Conservation (phyloP, 2,329 filamentous ascomycete species). For the Apiospora pterosperma region DNA sequence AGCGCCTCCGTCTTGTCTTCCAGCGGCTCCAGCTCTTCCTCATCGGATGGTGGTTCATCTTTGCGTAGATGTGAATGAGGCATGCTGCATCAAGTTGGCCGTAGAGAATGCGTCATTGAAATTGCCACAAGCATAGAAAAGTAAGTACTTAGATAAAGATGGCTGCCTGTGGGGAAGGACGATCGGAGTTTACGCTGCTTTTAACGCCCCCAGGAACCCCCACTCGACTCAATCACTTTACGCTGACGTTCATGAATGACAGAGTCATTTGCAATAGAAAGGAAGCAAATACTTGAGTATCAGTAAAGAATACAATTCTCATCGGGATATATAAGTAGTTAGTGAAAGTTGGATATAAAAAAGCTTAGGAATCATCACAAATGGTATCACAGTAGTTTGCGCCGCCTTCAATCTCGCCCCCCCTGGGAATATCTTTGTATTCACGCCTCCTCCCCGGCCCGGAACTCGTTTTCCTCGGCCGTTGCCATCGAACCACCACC, state of each 20-base stretch:
- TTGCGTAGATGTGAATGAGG: constrained; percentile 10
- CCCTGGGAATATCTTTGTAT: neutral
- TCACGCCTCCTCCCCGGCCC: neutral
- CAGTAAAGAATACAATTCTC: no score
- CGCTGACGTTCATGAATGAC: no score
- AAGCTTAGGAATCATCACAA: neutral
- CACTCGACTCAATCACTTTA: neutral
- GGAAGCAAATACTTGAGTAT: no score
- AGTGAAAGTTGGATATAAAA: no score
- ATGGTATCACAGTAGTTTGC: neutral
- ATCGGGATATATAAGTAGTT: no score
- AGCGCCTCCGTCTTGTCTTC: constrained; percentile 41
- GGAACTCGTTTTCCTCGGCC: neutral
- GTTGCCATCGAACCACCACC: neutral
- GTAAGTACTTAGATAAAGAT: neutral
- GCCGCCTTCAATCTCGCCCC: neutral
- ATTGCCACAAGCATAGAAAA: neutral
- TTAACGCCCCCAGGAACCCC: neutral
- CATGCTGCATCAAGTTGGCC: neutral
- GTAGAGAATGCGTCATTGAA: neutral
- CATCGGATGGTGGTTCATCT: constrained; percentile 7
- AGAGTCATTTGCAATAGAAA: no score
- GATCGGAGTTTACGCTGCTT: neutral
- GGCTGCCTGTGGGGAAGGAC: neutral
- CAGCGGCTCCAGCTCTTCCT: constrained; percentile 41